Evolutionary conservation across 2,329 filamentous ascomycete species (phyloP), one percentile per base, ranked within the genome.

Genomic region (Aspergillus sp.): DNA sequence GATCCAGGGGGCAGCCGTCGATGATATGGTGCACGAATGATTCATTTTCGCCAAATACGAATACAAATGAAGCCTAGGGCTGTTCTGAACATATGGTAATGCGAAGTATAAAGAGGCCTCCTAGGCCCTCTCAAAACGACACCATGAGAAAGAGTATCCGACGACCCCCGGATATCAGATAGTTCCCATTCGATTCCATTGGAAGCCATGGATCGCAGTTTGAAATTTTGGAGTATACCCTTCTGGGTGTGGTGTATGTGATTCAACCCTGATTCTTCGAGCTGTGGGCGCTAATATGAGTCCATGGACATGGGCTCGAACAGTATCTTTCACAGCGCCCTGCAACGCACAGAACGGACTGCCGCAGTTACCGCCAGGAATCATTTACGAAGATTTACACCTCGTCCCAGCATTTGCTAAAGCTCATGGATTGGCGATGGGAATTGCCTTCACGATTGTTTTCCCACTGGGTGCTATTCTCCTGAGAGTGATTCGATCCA

Each of bases 401-500:
- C 51, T 64, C 8, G 58, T 64, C 11, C 60, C 63, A 5, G 36
- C 18, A 20, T 57, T 53, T 30, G 62, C 60, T 9, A 62, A 56
- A 51, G 62, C 64, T 4, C 68, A 71, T 55, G 68, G 67, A 0
- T 49, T 68, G 17, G 51, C 67, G 15, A 70, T 69, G 54, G 58
- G 63, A 0, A 20, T 70, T 22, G 64, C 68, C 9, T 71, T 69
- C 59, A 66, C 64, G 4, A 48, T 71, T 8, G 60, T 70, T 36
- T 58, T 70, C 39, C 67, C 68, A 7, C 61, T 65, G 4, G 60
- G 66, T 3, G 63, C 66, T 13, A 59, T 68, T 20, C 41, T 68
- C 7, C 55, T 70, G n/a, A 58, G 63, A 32, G 55, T 67, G n/a
- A 58, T 64, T 38, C 53, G 51, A 15, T 58, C 59, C 18, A 65